Base-by-base conservation (phyloP, 371 early-diverging fungal species). In the Mucor piriformis region DNA sequence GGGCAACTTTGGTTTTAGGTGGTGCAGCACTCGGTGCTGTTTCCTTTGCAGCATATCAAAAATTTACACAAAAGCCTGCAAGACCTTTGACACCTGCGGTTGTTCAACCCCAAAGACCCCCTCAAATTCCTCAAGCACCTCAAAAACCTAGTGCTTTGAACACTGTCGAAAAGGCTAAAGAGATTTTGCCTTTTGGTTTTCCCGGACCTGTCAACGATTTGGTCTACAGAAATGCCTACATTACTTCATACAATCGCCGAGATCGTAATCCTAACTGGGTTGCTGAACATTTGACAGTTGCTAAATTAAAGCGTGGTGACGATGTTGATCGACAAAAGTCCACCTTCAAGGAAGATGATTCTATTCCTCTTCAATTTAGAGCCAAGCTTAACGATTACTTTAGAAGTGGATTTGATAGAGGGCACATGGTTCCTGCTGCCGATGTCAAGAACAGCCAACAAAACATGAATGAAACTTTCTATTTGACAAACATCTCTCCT, bases 211-310 rank as follows among this genome's bases (percentile, higher is more conserved):
- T 89, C 33, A 77, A 74, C 54, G 89, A 89, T 51, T 58, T 82
- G 24, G 61, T 87, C 2, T 70, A 80, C 51, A 77, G 86, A 20
- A 77, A 70, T 44, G 81, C 82, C 25, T 88, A 88, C 73, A 82
- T 86, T 0, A 74, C 73, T 5, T 85, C 86, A 0, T 88, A 80
- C 74, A 87, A 92, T 76, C 87, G 94, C 32, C 83, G 85, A 48
- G 77, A 89, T 59, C 87, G 91, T 52, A 92, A 92, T 64, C 94
- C 94, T 16, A 90, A 90, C 73, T 94, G 92, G 93, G 90, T 90
- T 0, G 87, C 88, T 10, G 91, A 94, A 70, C 92, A 92, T 65
- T 67, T 94, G 51, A 94, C 92, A 8, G 72, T 72, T 8, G 86
- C 75, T 4, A 82, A 82, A 12, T 67, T 92, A 16, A 67, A 76